Evolutionary conservation across 2,329 filamentous ascomycete species (phyloP), one percentile per base, ranked within the genome.

Genomic region (Sporothrix curviconia): DNA sequence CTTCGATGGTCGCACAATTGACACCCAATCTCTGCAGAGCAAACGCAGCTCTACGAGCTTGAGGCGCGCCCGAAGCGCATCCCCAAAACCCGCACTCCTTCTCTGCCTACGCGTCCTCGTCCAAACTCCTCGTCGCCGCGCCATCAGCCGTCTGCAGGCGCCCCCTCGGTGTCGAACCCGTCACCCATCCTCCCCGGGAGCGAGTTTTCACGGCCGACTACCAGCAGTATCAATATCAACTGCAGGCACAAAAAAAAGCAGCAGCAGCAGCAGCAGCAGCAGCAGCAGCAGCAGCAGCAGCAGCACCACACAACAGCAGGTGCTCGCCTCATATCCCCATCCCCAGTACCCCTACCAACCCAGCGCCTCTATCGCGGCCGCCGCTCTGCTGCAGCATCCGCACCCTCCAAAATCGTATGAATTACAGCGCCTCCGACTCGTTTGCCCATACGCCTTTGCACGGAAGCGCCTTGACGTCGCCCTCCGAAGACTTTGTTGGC

Each of bases 1-100:
- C 68, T 71, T 78, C 73, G 78, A 82, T 74, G 72, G 74, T 72
- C 71, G 73, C 57, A 53, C 56, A 65, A 74, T 76, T 73, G 80
- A 83, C 74, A 73, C 77, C 71, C 74, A 74, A 66, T 83, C 79
- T 64, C 72, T 84, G 65, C 76, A 78, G 71, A 84, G 79, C 75
- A 79, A 83, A 76, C 78, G 78, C 71, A 85, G 82, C 78, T 83
- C 82, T 64, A 78, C 79, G 66, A 84, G 80, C 70, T 75, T 85
- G 69, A 79, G 76, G 69, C 78, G 81, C 69, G 76, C 80, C 68
- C 81, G 82, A 64, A 83, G 80, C 70, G 80, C 80, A n/a, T 72
- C 81, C 81, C 67, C 74, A 74, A 66, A 70, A 72, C 65, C 74
- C 74, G 61, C 75, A 73, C 57, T 74, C 73, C 60, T 72, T 73